Evolutionary conservation across 2,329 filamentous ascomycete species (phyloP).

Genomic region (Knufia fluminis): DNA sequence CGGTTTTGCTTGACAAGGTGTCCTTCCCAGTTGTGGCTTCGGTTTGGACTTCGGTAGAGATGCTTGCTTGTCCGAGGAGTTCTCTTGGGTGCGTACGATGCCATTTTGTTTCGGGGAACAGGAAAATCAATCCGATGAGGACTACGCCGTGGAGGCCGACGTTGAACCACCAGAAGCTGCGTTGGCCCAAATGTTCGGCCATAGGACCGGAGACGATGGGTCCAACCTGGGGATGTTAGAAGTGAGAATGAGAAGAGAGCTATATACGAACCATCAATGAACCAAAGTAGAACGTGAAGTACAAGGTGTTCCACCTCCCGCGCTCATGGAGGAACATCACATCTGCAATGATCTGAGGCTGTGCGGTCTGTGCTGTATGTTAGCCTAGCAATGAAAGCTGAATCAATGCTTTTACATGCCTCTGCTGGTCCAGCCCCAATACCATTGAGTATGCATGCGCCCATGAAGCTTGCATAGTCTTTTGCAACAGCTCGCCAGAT

Average conservation of each 20-base stretch:
- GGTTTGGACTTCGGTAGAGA: not conserved
- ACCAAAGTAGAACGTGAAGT: constrained; percentile 53
- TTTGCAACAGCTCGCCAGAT: constrained; percentile 52
- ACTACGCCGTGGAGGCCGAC: constrained; percentile 44
- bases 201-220: constrained; percentile 54
- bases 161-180: constrained; percentile 59
- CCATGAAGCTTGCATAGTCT: constrained; percentile 55
- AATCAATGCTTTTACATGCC: constrained; percentile 16
- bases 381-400: not conserved
- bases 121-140: constrained; percentile 45
- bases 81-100: constrained; percentile 35
- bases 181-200: constrained; percentile 50
- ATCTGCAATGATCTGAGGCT: constrained; percentile 55
- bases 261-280: constrained; percentile 44
- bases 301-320: constrained; percentile 48
- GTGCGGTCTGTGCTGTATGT: constrained; percentile 37
- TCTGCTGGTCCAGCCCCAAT: constrained; percentile 55
- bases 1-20: not conserved
- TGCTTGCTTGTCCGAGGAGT: constrained; percentile 3
- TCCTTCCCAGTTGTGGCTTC: too few relatives aligned
- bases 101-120: constrained; percentile 57
- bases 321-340: constrained; percentile 57
- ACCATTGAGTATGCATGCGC: constrained; percentile 52
- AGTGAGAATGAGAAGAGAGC: constrained; percentile 9
- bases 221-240: constrained; percentile 32